Evolutionary conservation across 2,329 filamentous ascomycete genomes (phyloP), one percentile per base, ranked within the genome.

Genomic region (Xylaria sp.): DNA sequence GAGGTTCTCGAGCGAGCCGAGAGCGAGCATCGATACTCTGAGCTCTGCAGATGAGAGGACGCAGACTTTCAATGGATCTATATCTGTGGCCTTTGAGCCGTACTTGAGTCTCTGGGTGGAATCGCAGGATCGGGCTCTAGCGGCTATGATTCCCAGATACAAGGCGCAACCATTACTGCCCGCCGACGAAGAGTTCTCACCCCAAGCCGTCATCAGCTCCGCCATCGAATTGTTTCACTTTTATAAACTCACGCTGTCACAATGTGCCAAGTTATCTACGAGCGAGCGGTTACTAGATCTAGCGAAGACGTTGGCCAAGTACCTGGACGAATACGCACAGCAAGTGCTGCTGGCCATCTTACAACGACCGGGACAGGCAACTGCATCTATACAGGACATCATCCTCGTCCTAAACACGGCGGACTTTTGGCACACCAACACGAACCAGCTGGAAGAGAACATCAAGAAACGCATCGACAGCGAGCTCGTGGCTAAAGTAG

Each of bases 31-130:
- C 60, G 95, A 99, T 75, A 98, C 94, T 0, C 85, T 96, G 31
- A 90, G 88, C 64, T 96, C 92, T 1, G 82, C 86, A 8, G 91
- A 94, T 63, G 91, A 93, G 55, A 89, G 89, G 69, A 81, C 88
- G 0, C 88, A 91, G 19, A 89, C 87, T 58, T 97, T 97, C 75
- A 90, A 92, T 58, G 92, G 96, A 59, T 89, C 92, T 3, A 97
- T 99, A 64, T 98, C 95, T 0, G 92, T 96, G 65, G 95, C 95
- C 0, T 99, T 99, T 73, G 95, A 98, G 78, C 95, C 95, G 1
- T 99, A 98, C 76, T 84, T 99, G 67, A 97, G 92, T 74, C 81
- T 99, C 3, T 99, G 95, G 95, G 93, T 99, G 1, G 94, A 98
- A 63, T 94, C 92, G 9, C 95, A 98, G 77, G 94, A 97, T 77